phyloP scores from a whole-genome alignment of 306 rosid genomes.

The Lupinus albus region DNA sequence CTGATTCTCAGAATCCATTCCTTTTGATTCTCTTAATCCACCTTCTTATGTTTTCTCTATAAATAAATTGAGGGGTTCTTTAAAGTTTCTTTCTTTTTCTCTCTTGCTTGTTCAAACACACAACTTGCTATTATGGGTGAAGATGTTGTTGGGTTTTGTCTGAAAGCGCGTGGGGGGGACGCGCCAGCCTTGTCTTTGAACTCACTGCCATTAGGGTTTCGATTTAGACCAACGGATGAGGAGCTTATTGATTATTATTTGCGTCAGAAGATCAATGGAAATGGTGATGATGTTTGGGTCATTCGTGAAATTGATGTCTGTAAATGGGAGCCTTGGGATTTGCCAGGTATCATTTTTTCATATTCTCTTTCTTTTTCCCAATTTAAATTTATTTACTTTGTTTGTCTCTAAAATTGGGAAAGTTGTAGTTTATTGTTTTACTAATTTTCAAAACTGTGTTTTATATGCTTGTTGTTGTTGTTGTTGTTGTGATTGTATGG shows the following conservation, averaged over 20 bases:
- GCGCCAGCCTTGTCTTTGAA: conserved; percentile 51
- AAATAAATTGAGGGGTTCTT: background rate
- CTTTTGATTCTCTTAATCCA: background rate
- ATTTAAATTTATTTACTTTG: background rate
- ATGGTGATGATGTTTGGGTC: conserved; percentile 64
- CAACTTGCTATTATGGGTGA: no score
- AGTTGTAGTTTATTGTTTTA: background rate
- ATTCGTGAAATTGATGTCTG: conserved; percentile 92
- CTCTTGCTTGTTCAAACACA: background rate
- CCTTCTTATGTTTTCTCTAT: no score
- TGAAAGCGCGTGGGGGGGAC: conserved; percentile 28
- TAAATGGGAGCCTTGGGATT: conserved; percentile 96
- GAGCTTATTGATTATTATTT: conserved; percentile 81
- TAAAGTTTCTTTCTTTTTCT: background rate
- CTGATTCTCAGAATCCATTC: background rate
- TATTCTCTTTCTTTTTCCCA: background rate
- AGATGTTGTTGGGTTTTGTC: background rate
- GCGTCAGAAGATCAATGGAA: conserved; percentile 78
- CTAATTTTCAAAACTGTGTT: background rate
- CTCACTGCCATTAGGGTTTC: conserved; percentile 79
- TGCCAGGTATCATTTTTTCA: conserved; percentile 65
- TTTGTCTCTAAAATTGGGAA: background rate
- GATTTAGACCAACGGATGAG: conserved; percentile 86
- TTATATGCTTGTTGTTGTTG: background rate
- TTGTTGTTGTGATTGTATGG: background rate